Conservation (phyloP, 2,329 filamentous ascomycete species). For the Aspergillus aculeatus region DNA sequence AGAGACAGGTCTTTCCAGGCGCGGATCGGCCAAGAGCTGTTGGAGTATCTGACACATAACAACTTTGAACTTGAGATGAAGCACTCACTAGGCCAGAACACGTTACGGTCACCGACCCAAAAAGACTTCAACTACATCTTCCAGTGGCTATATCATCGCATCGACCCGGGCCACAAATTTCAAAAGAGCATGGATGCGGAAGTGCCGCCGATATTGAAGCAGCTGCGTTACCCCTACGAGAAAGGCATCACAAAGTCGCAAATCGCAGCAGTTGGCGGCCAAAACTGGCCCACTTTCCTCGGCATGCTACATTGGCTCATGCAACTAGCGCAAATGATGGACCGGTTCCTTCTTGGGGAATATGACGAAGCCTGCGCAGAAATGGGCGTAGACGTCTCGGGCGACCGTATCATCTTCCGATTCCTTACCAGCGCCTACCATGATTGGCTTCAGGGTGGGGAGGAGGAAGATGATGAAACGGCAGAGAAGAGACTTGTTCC, state of each 20-base stretch:
- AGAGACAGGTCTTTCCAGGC: constrained; percentile 77
- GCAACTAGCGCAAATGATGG: constrained; percentile 92
- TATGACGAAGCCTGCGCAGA: constrained; percentile 92
- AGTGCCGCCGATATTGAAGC: constrained; percentile 87
- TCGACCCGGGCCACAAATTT: constrained; percentile 91
- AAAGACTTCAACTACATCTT: constrained; percentile 99
- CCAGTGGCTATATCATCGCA: constrained; percentile 93
- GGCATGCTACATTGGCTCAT: constrained; percentile 98
- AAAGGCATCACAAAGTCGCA: constrained; percentile 96
- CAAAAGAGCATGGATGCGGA: constrained; percentile 94
- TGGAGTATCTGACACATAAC: constrained; percentile 88
- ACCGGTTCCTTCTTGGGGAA: constrained; percentile 71
- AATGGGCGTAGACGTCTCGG: constrained; percentile 79
- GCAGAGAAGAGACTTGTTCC: constrained; percentile 75
- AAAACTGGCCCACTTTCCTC: constrained; percentile 95
- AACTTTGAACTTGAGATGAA: constrained; percentile 99
- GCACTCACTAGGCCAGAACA: constrained; percentile 84
- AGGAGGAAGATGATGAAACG: constrained; percentile 82
- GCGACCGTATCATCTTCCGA: constrained; percentile 90
- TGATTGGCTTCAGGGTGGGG: constrained; percentile 91
- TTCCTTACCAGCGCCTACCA: constrained; percentile 88
- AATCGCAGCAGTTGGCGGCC: constrained; percentile 88
- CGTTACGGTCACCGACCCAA: constrained; percentile 89
- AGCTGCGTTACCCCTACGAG: constrained; percentile 91
- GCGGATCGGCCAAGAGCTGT: constrained; percentile 80